A percentile compares a stretch with the other conserved stretches of the same genome.
These are phyloP conservation scores for Hypoxylon rubiginosum DNA, from an alignment of 2,329 filamentous ascomycete species.

Conservation along the genomic window DNA sequence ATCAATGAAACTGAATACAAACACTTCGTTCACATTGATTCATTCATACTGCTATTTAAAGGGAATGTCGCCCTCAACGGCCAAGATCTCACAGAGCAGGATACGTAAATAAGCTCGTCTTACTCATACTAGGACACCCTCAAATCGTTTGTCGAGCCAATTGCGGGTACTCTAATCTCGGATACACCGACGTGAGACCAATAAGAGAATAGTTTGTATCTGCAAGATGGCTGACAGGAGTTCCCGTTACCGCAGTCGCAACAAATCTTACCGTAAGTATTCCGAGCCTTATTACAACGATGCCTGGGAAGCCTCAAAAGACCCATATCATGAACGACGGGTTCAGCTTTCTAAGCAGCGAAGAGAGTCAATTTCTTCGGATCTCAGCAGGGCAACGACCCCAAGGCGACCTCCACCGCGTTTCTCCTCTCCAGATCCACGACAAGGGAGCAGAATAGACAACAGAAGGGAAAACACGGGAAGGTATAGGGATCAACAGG, in stretches of 20 bases:
- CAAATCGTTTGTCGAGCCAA: constrained; percentile 2
- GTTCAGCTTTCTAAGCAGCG: constrained; percentile 32
- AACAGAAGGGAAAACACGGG: background rate
- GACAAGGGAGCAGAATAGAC: background rate
- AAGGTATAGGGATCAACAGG: background rate
- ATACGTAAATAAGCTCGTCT: background rate
- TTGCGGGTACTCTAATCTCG: background rate
- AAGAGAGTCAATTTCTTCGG: constrained; percentile 14
- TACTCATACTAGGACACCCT: constrained; percentile 8
- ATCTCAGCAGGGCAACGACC: constrained; percentile 7
- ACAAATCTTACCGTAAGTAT: background rate
- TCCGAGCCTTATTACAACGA: background rate
- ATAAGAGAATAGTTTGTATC: background rate
- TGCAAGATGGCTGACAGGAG: constrained; percentile 19
- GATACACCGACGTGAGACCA: background rate
- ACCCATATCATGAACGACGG: constrained; percentile 24
- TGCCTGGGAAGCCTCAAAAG: constrained; percentile 28
- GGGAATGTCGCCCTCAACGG: background rate
- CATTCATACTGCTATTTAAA: background rate
- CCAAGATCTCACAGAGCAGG: background rate
- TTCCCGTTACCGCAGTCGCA: background rate
- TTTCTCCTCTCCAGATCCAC: background rate
- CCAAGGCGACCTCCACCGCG: background rate
- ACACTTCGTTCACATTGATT: background rate
- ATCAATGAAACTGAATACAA: background rate